Conservation (phyloP, 108 stramenopile genomes). For the Stephanodiscus triporus region DNA sequence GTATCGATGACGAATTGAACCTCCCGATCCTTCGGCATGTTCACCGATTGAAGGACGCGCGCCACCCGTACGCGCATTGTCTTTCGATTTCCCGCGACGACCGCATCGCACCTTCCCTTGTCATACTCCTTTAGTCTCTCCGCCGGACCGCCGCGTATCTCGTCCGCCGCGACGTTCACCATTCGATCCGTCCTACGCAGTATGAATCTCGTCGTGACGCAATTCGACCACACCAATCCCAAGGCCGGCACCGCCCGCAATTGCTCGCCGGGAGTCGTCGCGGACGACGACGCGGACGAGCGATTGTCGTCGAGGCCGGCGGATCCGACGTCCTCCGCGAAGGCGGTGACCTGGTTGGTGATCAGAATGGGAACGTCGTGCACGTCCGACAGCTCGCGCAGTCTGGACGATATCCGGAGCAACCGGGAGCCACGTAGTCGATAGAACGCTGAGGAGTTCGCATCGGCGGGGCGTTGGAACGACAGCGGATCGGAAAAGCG, state of each 20-base stretch:
- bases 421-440: conserved; percentile 42
- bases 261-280: background rate
- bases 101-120: background rate
- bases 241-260: conserved; percentile 52
- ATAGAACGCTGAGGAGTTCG: conserved; percentile 15
- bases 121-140: background rate
- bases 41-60: conserved; percentile 37
- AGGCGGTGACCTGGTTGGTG: conserved; percentile 68
- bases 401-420: conserved; percentile 49
- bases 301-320: no score
- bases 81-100: background rate
- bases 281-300: background rate
- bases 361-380: conserved; percentile 63
- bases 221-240: conserved; percentile 76
- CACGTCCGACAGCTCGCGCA: conserved; percentile 51
- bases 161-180: background rate
- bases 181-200: conserved; percentile 28
- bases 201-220: conserved; percentile 62
- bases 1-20: conserved; percentile 37
- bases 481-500: conserved; percentile 46
- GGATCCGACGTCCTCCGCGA: background rate
- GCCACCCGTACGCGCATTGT: conserved; percentile 25
- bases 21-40: conserved; percentile 19
- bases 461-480: background rate
- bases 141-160: background rate